Base-by-base conservation (phyloP, 2,329 filamentous ascomycete genomes). In the Elsinoe fawcettii region DNA sequence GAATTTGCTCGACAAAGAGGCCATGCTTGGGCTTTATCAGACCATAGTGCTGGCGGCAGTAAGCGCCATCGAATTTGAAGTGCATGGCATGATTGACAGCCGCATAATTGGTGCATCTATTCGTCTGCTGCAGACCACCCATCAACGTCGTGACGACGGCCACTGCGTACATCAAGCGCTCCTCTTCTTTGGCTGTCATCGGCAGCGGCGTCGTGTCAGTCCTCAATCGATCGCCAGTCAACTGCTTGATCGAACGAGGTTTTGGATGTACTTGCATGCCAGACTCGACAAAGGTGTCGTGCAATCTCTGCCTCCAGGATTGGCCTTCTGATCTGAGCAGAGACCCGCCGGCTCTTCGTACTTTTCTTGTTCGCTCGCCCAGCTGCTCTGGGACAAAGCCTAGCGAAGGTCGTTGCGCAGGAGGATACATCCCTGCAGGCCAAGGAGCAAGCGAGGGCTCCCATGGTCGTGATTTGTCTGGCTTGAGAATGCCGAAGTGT, bases 1-100 rank as follows among this genome's bases (percentile, higher is more conserved):
- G 83, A 44, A 87, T 66, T 39, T 78, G 77, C 3, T 80, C 73
- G 34, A 66, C 62, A 14, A 64, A 61, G 2, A 41, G 56, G 14
- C 57, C 59, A 11, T 63, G 61, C 46, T 56, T 60, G 5, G 61
- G 61, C 32, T 57, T 67, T 60, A 58, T 60, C 49, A 59, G 67
- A 5, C 58, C 58, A 73, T 73, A 75, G 12, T 71, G 66, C 22
- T 69, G 67, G 51, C 71, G 71, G 20, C 71, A 65, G 49, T 73
- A 73, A 22, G 67, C 63, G 27, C 62, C 65, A 56, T 72, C 69
- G 30, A 67, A 67, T 12, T 62, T 65, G 62, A 71, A 74, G 30
- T 70, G 66, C 39, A 71, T 69, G 16, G 67, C 65, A 46, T 76
- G 69, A 43, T 66, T 67, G 37, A 77, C 70, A 36, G 70, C 49